Evolutionary conservation across 371 early-diverging fungal genomes (phyloP), one percentile per base, ranked within the genome.

Genomic region (Actinomortierella ambigua): DNA sequence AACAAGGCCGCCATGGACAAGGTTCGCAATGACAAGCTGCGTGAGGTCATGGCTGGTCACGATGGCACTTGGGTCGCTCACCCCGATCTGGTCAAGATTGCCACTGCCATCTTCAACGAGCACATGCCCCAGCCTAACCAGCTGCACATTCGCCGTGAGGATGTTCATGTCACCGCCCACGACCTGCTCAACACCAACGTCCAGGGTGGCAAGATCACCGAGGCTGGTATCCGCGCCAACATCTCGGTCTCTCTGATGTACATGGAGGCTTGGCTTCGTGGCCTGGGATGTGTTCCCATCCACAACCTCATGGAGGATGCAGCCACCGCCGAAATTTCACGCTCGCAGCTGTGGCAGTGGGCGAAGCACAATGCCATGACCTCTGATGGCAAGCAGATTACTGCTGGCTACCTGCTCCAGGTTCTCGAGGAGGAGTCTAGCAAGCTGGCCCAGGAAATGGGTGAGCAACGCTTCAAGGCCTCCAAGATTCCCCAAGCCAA

Each of bases 21-120:
- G 85, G 98, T 97, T 41, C 85, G 88, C 65, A 88, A 87, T 48
- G 98, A 97, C 79, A 97, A 97, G 84, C 77, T 88, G 53, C 90
- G 98, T 68, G 98, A 97, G 78, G 98, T 95, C 47, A 86, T 78
- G 58, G 95, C 96, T 40, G 97, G 97, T 34, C 97, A 96, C 80
- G 95, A 94, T 68, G 94, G 97, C 59, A 96, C 97, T 44, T 97
- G 98, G 98, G 95, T 98, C 39, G 98, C 98, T 43, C 98, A 98
- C 76, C 98, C 98, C 23, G 97, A 90, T 59, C 87, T 98, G 15
- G 93, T 95, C 66, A 85, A 84, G 70, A 79, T 98, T 57, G 97
- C 97, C 53, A 81, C 88, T 44, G 89, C 85, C 43, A 83, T 94
- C 69, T 98, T 98, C 65, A 85, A 97, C 86, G 83, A 91, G 78